Conservation (phyloP, 139 green algal species). For the Chlamydomonas eustigma region DNA sequence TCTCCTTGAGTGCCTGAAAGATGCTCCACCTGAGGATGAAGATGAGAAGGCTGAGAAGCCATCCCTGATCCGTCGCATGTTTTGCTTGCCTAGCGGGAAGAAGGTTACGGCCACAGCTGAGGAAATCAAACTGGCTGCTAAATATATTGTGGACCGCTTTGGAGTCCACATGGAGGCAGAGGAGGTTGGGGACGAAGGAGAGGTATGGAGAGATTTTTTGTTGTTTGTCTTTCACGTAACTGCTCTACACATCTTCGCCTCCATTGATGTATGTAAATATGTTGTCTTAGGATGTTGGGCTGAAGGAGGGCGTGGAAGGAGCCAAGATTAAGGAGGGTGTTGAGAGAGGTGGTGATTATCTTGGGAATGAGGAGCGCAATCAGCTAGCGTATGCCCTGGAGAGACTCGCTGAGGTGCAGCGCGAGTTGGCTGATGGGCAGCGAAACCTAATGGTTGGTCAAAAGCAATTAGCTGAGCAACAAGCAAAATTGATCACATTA, state of each 20-base stretch:
- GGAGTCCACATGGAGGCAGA: constrained; percentile 36
- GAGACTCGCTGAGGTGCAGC: constrained; percentile 63
- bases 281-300: neutral
- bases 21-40: constrained; percentile 31
- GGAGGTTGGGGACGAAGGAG: constrained; percentile 2
- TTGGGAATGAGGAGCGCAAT: constrained; percentile 36
- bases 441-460: constrained; percentile 67
- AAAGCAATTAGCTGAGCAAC: constrained; percentile 67
- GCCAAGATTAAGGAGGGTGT: neutral
- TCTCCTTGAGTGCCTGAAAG: constrained; percentile 50
- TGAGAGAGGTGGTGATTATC: neutral
- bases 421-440: constrained; percentile 63
- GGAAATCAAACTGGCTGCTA: constrained; percentile 34
- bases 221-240: too few relatives aligned
- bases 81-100: constrained; percentile 14
- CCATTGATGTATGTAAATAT: too few relatives aligned
- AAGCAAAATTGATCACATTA: constrained; percentile 53
- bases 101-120: constrained; percentile 19
- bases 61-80: neutral
- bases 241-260: too few relatives aligned
- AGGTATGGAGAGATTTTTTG: too few relatives aligned
- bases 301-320: neutral
- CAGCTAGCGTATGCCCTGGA: constrained; percentile 59
- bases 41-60: constrained; percentile 17
- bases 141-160: constrained; percentile 52